These are phyloP conservation scores for Flaveria brownii DNA, from an alignment of 129 eudicot species.

Conservation along the genomic window DNA sequence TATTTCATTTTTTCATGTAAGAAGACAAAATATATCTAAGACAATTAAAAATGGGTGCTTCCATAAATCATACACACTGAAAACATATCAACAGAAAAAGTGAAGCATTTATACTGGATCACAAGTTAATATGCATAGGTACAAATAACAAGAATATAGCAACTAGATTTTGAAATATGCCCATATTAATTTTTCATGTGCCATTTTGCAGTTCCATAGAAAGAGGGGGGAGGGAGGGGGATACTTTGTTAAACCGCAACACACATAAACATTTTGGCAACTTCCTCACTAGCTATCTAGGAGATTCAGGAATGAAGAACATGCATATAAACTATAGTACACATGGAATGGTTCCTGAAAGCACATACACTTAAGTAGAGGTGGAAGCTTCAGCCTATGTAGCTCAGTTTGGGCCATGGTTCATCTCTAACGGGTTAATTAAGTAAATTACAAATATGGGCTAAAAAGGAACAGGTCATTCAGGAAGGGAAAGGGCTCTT, in stretches of 20 bases:
- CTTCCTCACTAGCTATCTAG: constrained; percentile 85
- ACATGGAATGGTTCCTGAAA: constrained; percentile 72
- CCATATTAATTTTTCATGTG: neutral
- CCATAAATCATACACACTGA: neutral
- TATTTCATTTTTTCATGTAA: neutral
- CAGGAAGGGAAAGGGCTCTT: no score
- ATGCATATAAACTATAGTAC: constrained; percentile 61
- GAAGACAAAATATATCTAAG: neutral
- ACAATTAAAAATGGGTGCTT: neutral
- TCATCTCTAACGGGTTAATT: neutral
- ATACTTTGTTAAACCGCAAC: neutral
- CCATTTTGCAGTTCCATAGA: neutral
- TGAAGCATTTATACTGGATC: neutral
- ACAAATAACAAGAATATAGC: neutral
- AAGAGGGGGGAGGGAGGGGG: neutral
- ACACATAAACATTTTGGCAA: constrained; percentile 1
- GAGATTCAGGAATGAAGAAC: constrained; percentile 85
- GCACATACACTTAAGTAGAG: neutral
- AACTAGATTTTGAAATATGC: neutral
- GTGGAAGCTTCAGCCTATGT: neutral
- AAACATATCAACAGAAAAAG: neutral
- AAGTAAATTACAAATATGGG: neutral
- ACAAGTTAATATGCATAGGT: constrained; percentile 5
- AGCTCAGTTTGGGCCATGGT: neutral
- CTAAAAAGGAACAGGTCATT: neutral